Conservation (phyloP, 441 rosid genomes). For the Corymbia citriodora region DNA sequence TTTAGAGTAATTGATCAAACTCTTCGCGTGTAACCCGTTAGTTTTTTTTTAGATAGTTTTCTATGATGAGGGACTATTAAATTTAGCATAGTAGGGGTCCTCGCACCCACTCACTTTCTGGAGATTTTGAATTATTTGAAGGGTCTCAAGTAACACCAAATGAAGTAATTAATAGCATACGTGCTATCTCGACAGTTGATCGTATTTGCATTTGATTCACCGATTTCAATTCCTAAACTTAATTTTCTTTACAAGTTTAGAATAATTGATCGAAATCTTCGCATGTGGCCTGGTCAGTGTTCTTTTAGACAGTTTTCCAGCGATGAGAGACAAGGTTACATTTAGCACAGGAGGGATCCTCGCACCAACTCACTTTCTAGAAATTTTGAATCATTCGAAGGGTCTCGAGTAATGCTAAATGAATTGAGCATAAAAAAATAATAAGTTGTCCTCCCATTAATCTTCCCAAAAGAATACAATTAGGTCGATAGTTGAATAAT, state of each 20-base stretch:
- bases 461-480: not conserved
- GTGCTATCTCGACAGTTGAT: not conserved
- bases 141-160: not conserved
- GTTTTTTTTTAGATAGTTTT: too few species aligned
- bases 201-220: not conserved
- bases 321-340: rapidly evolving
- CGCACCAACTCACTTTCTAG: not conserved
- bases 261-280: not conserved
- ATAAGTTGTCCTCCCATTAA: not conserved
- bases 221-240: not conserved
- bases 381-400: not conserved
- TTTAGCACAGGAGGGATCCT: not conserved
- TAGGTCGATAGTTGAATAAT: not conserved
- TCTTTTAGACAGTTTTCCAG: rapidly evolving
- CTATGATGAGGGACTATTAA: not conserved
- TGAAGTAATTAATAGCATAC: too few species aligned
- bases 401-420: not conserved
- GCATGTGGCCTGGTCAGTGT: rapidly evolving
- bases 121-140: too few species aligned
- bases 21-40: too few species aligned
- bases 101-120: not conserved
- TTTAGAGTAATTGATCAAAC: too few species aligned
- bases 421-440: not conserved
- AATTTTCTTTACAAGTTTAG: not conserved
- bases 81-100: not conserved